Evolutionary conservation across 75 land plant genomes (phyloP), one percentile per base, ranked within the genome.

Genomic region (Selaginella moellendorffii): DNA sequence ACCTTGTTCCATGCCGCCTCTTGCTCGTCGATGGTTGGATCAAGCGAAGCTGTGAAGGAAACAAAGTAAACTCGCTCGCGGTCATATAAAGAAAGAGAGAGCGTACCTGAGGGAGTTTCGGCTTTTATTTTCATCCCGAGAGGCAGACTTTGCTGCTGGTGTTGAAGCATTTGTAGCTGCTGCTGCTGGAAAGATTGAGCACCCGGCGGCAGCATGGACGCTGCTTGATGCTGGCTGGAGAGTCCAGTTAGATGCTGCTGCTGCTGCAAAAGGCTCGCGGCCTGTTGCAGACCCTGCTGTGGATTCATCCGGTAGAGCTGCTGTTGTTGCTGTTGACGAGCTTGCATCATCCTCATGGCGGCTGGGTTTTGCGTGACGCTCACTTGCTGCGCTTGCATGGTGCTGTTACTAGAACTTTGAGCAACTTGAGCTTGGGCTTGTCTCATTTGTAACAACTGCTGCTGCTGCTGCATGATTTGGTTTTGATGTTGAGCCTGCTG

Each of bases 1-100:
- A 85, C 88, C 88, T 85, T 85, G 63, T 79, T 81, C 73, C 74
- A 84, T 18, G 74, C 64, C 63, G 75, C 80, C 65, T 83, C 86
- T 63, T 77, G 85, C 72, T 64, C 69, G 69, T 82, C 79, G 66
- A 26, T 53, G 10, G 29, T 68, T 0, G 84, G 78, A 71, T 85
- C 84, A 51, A 79, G 26, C 28, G 78, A 77, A 42, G 88, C 85
- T 85, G 52, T 64, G 63, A 68, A 63, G 21, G 27, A 9, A 31
- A 68, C 87, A n/a, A n/a, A n/a, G n/a, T 14, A n/a, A n/a, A n/a
- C n/a, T n/a, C n/a, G n/a, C n/a, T 71, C 80, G 46, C 80, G 83
- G 24, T 73, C 78, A 63, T n/a, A n/a, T n/a, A n/a, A n/a, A n/a
- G n/a, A n/a, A n/a, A n/a, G n/a, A n/a, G n/a, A n/a, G n/a, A n/a